A percentile compares a stretch with the other conserved stretches of the same genome.
Evolutionary conservation across 495 filamentous ascomycete species (phyloP).

Genomic region (Podospora fimiseda): DNA sequence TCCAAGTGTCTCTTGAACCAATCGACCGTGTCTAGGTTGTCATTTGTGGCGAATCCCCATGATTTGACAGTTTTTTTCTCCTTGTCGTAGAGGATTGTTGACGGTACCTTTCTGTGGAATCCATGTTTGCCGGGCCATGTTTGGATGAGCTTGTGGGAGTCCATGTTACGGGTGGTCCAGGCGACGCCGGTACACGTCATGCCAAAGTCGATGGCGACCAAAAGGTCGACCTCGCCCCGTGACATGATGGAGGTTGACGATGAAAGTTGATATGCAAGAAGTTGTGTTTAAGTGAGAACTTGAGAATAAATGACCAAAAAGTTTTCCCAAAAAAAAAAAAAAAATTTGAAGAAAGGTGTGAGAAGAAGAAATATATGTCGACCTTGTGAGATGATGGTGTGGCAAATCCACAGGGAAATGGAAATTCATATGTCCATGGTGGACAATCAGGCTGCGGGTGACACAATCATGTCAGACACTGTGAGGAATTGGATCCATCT

Average conservation of each 20-base stretch:
- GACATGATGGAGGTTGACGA: background rate
- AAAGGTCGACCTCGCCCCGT: background rate
- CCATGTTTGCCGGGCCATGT: background rate
- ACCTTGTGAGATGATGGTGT: too few relatives aligned
- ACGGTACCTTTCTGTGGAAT: background rate
- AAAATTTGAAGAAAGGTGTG: too few relatives aligned
- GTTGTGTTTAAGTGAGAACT: too few relatives aligned
- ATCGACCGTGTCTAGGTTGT: background rate
- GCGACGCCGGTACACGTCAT: slow-evolving; percentile 2
- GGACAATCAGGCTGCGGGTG: background rate
- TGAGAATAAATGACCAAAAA: too few relatives aligned
- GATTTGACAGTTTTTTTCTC: background rate
- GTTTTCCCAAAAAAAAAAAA: too few relatives aligned
- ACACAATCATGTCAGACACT: background rate
- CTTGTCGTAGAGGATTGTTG: background rate
- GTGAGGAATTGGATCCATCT: too few relatives aligned
- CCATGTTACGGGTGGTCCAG: background rate
- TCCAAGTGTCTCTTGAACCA: slow-evolving; percentile 1
- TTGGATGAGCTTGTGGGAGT: background rate
- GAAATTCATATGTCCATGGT: background rate
- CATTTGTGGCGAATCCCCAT: background rate
- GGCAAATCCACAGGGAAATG: background rate
- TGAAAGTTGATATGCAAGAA: background rate
- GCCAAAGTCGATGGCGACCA: slow-evolving; percentile 1
- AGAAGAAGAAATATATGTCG: too few relatives aligned